Evolutionary conservation across 1,284 basidiomycete species (phyloP).

Genomic region (Gomphus sp.): DNA sequence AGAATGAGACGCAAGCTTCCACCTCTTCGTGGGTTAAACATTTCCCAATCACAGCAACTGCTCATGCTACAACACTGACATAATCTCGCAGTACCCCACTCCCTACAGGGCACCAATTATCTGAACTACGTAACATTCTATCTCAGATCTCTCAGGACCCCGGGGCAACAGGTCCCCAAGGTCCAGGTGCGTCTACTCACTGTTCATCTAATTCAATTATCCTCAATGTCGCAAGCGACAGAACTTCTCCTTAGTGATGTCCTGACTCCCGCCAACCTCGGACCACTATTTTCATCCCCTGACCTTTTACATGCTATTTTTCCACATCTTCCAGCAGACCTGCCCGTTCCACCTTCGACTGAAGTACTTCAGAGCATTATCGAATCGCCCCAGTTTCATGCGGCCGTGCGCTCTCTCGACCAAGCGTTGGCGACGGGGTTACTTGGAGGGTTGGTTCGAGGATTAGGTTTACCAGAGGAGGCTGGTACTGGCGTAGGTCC

Average conservation of each 20-base stretch:
- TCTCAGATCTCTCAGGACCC: conserved; percentile 21
- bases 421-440: conserved; percentile 69
- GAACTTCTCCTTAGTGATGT: conserved; percentile 65
- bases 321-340: conserved; percentile 67
- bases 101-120: conserved; percentile 30
- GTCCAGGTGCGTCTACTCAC: no score
- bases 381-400: conserved; percentile 48
- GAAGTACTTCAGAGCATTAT: conserved; percentile 52
- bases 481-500: conserved; percentile 63
- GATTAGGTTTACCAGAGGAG: conserved; percentile 70
- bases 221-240: conserved; percentile 17
- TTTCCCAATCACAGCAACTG: neutral
- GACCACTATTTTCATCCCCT: conserved; percentile 57
- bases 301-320: conserved; percentile 59
- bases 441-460: conserved; percentile 57
- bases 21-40: conserved; percentile 11
- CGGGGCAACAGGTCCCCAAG: conserved; percentile 6
- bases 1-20: conserved; percentile 9
- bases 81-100: conserved; percentile 19
- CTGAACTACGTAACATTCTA: conserved; percentile 18
- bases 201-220: conserved; percentile 6
- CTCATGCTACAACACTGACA: conserved; percentile 18
- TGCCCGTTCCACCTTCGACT: conserved; percentile 52
- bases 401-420: conserved; percentile 60
- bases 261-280: conserved; percentile 60